phyloP scores from a whole-genome alignment of 257 asterid genomes.

The Petunia secreta region DNA sequence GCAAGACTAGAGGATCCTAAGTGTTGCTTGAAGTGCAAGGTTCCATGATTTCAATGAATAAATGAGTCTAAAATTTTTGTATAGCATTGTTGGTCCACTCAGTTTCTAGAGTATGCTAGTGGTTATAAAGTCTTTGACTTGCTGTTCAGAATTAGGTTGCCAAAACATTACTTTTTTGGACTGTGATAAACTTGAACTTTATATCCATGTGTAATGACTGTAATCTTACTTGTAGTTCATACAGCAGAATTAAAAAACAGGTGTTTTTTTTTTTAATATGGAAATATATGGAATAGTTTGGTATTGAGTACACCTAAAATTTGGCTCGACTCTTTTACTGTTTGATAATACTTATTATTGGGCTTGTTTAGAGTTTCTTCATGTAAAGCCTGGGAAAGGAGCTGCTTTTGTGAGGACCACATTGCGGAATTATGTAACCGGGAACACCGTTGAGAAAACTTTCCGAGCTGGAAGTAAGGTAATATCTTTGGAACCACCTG shows the following conservation, averaged over 20 bases:
- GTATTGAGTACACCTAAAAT: neutral
- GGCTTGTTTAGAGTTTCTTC: constrained; percentile 89
- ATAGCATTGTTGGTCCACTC: neutral
- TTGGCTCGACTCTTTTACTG: neutral
- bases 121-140: neutral
- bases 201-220: neutral
- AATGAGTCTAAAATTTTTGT: neutral
- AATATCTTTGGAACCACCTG: constrained; percentile 30
- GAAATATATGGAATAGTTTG: neutral
- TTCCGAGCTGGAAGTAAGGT: constrained; percentile 99
- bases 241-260: neutral
- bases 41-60: neutral
- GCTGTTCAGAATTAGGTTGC: constrained; percentile 16
- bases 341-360: constrained; percentile 22
- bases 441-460: constrained; percentile 82
- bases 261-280: neutral
- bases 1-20: neutral
- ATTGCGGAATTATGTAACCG: constrained; percentile 72
- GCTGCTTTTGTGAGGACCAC: constrained; percentile 97
- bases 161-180: neutral
- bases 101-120: neutral
- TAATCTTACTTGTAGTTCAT: neutral
- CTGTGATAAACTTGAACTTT: neutral
- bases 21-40: neutral
- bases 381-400: constrained; percentile 97